A percentile compares a stretch with the other conserved stretches of the same genome.
phyloP scores from a whole-genome alignment of 352 stramenopile genomes.

The Phytophthora foliorum region DNA sequence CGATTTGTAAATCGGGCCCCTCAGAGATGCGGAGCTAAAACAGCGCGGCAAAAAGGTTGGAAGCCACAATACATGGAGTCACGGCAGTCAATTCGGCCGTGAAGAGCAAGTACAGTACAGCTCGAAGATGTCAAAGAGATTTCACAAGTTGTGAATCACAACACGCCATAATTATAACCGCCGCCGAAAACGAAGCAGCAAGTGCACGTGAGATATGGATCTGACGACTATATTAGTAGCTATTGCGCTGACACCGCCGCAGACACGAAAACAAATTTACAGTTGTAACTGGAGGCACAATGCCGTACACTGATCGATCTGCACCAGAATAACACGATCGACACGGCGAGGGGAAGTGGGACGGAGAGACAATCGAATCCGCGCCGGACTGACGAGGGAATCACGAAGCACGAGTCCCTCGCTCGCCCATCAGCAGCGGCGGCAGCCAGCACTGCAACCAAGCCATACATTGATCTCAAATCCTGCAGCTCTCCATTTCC shows the following conservation, averaged over 20 bases:
- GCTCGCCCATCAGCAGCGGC: background rate
- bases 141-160: too few relatives aligned
- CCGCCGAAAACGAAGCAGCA: background rate
- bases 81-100: background rate
- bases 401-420: background rate
- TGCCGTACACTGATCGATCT: too few relatives aligned
- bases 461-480: background rate
- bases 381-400: background rate
- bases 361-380: constrained; percentile 9
- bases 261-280: too few relatives aligned
- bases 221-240: too few relatives aligned
- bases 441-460: background rate
- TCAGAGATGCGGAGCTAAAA: too few relatives aligned
- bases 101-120: background rate
- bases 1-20: too few relatives aligned
- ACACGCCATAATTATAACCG: background rate
- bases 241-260: too few relatives aligned
- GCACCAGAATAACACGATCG: too few relatives aligned
- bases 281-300: too few relatives aligned
- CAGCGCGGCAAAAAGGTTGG: too few relatives aligned
- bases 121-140: background rate
- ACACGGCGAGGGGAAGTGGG: constrained; percentile 6
- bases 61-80: too few relatives aligned
- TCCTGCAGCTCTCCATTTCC: background rate
- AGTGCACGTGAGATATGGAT: too few relatives aligned